A percentile compares a stretch with the other conserved stretches of the same genome.
phyloP scores from a whole-genome alignment of 306 rosid species.

The Rosa lucieae region DNA sequence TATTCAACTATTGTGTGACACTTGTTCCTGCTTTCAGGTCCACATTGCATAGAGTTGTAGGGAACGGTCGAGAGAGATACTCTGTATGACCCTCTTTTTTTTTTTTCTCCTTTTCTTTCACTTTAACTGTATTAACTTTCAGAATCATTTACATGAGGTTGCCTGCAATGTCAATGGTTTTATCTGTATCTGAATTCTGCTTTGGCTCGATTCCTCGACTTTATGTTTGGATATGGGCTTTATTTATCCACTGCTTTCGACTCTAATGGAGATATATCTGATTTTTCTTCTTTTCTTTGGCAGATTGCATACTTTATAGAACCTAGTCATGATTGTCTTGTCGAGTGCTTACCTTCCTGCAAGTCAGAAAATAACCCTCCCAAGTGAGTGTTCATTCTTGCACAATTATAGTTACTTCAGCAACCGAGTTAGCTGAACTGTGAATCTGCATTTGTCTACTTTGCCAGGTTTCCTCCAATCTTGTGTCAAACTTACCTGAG shows the following conservation, averaged over 20 bases:
- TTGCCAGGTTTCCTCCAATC: slow-evolving; percentile 72
- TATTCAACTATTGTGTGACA: not conserved
- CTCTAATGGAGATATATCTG: slow-evolving; percentile 5
- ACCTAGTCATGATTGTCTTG: slow-evolving; percentile 80
- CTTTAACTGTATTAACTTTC: not conserved
- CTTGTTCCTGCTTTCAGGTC: slow-evolving; percentile 55
- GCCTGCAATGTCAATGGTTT: not conserved
- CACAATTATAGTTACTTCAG: not conserved
- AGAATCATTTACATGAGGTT: not conserved
- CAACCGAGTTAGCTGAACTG: not conserved
- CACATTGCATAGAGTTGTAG: slow-evolving; percentile 87
- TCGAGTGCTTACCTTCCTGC: slow-evolving; percentile 90
- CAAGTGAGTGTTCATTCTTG: slow-evolving; percentile 47
- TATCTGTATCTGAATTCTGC: too few relatives aligned
- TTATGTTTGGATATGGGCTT: not conserved
- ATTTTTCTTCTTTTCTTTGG: slow-evolving; percentile 21
- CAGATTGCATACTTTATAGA: slow-evolving; percentile 89
- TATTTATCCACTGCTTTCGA: not conserved
- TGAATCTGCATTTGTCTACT: not conserved
- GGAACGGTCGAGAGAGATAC: slow-evolving; percentile 77
- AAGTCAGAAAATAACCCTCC: slow-evolving; percentile 77
- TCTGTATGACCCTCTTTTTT: slow-evolving; percentile 56
- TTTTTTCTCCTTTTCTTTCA: not conserved
- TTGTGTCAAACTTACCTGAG: slow-evolving; percentile 54
- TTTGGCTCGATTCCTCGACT: not conserved